A percentile compares a stretch with the other conserved stretches of the same genome.
Conservation (phyloP, 2,329 filamentous ascomycete genomes). For the Sporothrix variecibatus region DNA sequence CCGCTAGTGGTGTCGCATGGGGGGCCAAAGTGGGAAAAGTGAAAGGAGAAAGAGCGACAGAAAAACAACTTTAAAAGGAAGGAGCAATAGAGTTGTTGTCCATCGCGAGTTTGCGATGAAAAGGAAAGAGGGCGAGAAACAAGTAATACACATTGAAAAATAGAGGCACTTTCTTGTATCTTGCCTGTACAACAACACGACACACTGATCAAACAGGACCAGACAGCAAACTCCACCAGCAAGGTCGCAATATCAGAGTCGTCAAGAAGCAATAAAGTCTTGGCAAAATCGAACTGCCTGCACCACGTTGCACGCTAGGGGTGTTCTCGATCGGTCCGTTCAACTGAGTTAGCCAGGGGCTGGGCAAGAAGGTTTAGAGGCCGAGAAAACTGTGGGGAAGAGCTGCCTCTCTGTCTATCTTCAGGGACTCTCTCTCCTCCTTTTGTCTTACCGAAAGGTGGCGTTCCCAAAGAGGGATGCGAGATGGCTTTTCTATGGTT, state of each 20-base stretch:
- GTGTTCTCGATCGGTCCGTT: not conserved
- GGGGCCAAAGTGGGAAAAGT: not conserved
- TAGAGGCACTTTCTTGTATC: not conserved
- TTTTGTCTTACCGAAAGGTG: not conserved
- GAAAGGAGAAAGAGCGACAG: not conserved
- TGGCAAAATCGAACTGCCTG: not conserved
- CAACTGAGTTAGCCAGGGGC: not conserved
- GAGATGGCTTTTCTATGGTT: not conserved
- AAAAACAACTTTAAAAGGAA: not conserved
- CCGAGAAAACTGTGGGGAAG: not conserved
- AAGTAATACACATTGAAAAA: not conserved
- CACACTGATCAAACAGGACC: conserved; percentile 3
- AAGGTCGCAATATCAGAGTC: not conserved
- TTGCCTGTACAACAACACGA: not conserved
- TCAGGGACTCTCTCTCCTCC: not conserved
- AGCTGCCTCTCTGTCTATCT: not conserved
- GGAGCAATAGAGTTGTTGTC: not conserved
- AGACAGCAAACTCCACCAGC: not conserved
- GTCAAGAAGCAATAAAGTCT: not conserved
- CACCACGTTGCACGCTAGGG: not conserved
- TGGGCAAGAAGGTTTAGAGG: not conserved
- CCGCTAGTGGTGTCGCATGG: not conserved
- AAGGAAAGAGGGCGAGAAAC: not conserved
- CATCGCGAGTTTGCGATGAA: not conserved
- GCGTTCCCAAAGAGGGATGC: not conserved